Evolutionary conservation across 306 rosid species (phyloP).

Genomic region (Nissolia schottii): DNA sequence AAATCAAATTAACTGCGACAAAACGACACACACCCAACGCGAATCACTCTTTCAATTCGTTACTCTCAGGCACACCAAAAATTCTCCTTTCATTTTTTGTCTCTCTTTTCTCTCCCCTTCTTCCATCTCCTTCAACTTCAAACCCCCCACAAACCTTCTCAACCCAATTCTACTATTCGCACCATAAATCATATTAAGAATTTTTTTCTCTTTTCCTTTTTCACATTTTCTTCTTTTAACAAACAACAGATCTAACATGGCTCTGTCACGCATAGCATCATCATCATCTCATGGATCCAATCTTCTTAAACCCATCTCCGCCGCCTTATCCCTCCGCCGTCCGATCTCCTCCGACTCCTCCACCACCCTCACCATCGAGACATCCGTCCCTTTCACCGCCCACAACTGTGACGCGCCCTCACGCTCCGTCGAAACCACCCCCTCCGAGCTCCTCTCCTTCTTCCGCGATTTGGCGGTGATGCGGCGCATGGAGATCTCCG

Average conservation of each 20-base stretch:
- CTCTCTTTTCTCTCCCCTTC: background rate
- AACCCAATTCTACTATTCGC: too few species aligned
- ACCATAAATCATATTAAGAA: too few species aligned
- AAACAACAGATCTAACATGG: conserved; percentile 46
- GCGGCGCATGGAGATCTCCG: conserved; percentile 96
- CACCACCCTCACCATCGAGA: conserved; percentile 55
- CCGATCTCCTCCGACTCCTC: conserved; percentile 39
- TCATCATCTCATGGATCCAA: conserved; percentile 37
- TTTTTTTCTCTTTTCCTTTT: background rate
- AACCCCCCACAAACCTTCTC: background rate
- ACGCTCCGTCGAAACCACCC: conserved; percentile 61
- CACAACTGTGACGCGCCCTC: conserved; percentile 71
- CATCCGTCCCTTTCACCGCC: conserved; percentile 71
- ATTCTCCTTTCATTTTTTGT: background rate
- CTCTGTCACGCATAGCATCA: conserved; percentile 47
- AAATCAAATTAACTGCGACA: too few species aligned
- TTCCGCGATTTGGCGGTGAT: conserved; percentile 73
- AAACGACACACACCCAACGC: background rate
- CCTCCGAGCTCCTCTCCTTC: conserved; percentile 58
- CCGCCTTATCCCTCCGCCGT: conserved; percentile 44
- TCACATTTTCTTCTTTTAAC: background rate
- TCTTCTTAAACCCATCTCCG: conserved; percentile 42
- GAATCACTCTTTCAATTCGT: background rate
- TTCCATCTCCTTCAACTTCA: background rate
- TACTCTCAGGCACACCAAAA: background rate